Base-by-base conservation (phyloP, 192 early-diverging fungal species). In the Coemansia sp. region DNA sequence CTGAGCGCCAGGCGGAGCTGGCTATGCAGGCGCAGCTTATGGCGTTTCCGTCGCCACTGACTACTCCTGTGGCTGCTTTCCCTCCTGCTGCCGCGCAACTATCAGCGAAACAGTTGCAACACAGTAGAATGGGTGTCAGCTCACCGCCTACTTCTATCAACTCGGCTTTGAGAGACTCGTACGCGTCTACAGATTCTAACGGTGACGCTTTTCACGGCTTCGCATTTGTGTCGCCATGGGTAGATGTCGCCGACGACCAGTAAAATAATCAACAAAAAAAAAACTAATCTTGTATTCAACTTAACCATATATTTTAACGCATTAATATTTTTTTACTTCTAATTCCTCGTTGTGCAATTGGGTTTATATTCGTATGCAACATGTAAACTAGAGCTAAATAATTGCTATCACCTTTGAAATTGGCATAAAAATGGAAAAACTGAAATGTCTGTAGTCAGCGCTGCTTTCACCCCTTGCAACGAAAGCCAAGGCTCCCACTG, bases 201-300 rank as follows among this genome's bases (percentile, higher is more conserved):
- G 71, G 71, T n/a, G 70, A 71, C 40, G 77, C 82, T 33, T 84
- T 84, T 47, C 71, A 66, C 27, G 82, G 82, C 44, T 84, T 84
- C 59, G 79, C 82, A 24, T 84, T 79, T 67, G 71, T 79, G 2
- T 75, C 82, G 29, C 82, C 77, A 1, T 66, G 27, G 70, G 79
- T 78, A 27, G 78, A 77, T 68, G 38, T 49, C 2, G 34, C 52
- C 10, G 74, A 76, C 13, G 67, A 71, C 63, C 63, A 73, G 33
- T 75, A 69, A 68, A 34, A 46, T 33, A 49, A 34, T 2, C 57
- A 60, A 34, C 57, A 34, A 15, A 60, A 60, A 60, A 31, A 59
- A 34, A 9, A 29, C 54, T 27, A 27, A 27, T 31, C 57, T 36
- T 60, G 57, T 60, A 60, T 60, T 60, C 57, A 60, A 18, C n/a